These are phyloP conservation scores for Lithocarpus polystachyus DNA, from an alignment of 306 rosid genomes.

Conservation along the genomic window DNA sequence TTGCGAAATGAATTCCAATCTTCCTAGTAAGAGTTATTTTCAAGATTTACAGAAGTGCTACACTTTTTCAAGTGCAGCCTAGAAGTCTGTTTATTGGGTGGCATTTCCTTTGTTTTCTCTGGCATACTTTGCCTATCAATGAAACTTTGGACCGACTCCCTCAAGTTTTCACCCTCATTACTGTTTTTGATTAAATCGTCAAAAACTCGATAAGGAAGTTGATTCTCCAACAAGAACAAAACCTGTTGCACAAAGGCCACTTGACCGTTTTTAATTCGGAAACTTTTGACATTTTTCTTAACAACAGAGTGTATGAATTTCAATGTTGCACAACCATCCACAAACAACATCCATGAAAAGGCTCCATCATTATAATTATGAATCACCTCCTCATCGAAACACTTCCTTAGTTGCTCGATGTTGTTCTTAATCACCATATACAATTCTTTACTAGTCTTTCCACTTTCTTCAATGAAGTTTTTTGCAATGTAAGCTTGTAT, in stretches of 20 bases:
- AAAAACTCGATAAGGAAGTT: constrained; percentile 17
- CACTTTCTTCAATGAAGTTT: neutral
- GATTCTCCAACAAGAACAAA: constrained; percentile 28
- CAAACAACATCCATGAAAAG: too few species aligned
- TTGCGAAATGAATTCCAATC: too few species aligned
- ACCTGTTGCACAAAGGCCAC: neutral
- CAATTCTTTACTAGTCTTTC: neutral
- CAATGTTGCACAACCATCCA: constrained; percentile 7
- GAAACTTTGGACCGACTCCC: neutral
- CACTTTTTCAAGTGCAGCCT: too few species aligned
- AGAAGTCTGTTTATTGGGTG: too few species aligned
- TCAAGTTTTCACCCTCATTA: rapidly evolving
- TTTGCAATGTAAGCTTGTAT: too few species aligned
- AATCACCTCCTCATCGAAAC: neutral
- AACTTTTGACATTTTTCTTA: rapidly evolving
- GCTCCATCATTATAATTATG: neutral
- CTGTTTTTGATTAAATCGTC: neutral
- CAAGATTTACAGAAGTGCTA: rapidly evolving
- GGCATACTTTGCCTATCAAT: neutral
- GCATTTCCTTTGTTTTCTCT: rapidly evolving
- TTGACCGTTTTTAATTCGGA: neutral
- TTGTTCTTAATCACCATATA: neutral
- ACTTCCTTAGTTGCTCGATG: neutral
- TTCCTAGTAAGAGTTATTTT: rapidly evolving
- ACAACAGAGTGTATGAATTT: neutral